These are phyloP conservation scores for Pinus taeda DNA, from an alignment of 75 land plant species.

Conservation along the genomic window DNA sequence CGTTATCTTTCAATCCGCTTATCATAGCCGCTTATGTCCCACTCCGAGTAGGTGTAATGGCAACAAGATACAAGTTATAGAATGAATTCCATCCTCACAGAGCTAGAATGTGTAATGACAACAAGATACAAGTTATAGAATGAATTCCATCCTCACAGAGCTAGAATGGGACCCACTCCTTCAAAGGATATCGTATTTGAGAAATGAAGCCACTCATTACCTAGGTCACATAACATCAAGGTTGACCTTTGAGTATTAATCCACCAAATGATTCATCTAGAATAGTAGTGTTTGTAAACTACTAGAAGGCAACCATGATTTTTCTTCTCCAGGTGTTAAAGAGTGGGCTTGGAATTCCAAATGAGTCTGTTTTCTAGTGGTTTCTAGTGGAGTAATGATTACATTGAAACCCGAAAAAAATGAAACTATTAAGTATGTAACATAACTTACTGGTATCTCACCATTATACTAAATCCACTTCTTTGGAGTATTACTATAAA, in stretches of 20 bases:
- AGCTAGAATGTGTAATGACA: too few relatives aligned
- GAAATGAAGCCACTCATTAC: neutral
- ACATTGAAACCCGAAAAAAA: neutral
- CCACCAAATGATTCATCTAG: neutral
- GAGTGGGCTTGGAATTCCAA: too few relatives aligned
- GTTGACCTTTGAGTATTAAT: neutral
- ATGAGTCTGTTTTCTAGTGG: neutral
- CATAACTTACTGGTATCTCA: too few relatives aligned
- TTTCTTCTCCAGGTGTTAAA: too few relatives aligned
- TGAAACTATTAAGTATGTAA: neutral
- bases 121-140: too few relatives aligned
- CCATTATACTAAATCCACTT: neutral
- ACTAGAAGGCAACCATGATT: too few relatives aligned
- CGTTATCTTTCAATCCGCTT: neutral
- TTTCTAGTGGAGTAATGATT: neutral
- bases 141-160: too few relatives aligned
- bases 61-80: neutral
- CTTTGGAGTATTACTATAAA: too few relatives aligned
- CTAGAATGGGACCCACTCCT: neutral
- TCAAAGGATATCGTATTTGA: neutral
- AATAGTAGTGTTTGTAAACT: neutral
- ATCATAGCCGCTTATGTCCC: neutral
- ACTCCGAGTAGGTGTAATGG: neutral
- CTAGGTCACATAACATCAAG: neutral
- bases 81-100: slow-evolving; percentile 4